These are phyloP conservation scores for Martensiomyces pterosporus DNA, from an alignment of 192 early-diverging fungal genomes.

Conservation along the genomic window DNA sequence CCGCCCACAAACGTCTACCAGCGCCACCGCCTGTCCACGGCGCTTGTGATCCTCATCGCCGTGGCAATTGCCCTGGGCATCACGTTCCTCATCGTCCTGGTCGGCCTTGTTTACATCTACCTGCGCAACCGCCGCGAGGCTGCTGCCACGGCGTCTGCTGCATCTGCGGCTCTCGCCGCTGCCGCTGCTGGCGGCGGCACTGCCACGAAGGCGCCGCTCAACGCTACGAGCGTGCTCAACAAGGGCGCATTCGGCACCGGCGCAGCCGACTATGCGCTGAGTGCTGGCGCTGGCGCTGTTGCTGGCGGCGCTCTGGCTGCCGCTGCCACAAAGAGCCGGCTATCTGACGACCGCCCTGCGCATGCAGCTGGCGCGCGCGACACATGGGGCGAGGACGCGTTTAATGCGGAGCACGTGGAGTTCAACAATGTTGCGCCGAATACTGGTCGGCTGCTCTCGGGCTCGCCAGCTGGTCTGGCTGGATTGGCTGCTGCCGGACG, in stretches of 20 bases:
- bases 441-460: slow-evolving; percentile 38
- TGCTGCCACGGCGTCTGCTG: slow-evolving; percentile 44
- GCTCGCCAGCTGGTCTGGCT: slow-evolving; percentile 25
- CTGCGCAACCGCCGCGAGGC: slow-evolving; percentile 52
- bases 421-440: slow-evolving; percentile 43
- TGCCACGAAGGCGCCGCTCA: slow-evolving; percentile 26
- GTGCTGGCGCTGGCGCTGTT: not conserved
- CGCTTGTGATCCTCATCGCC: slow-evolving; percentile 66
- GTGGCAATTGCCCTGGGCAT: slow-evolving; percentile 64
- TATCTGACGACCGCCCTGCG: slow-evolving; percentile 10
- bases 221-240: slow-evolving; percentile 5
- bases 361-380: slow-evolving; percentile 17
- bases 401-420: slow-evolving; percentile 41
- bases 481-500: slow-evolving; percentile 36
- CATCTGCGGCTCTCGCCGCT: slow-evolving; percentile 46
- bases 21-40: slow-evolving; percentile 46
- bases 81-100: slow-evolving; percentile 58
- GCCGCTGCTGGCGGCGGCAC: slow-evolving; percentile 24
- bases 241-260: not conserved
- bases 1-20: slow-evolving; percentile 48
- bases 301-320: slow-evolving; percentile 17
- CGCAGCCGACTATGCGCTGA: not conserved
- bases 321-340: slow-evolving; percentile 10
- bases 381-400: slow-evolving; percentile 25
- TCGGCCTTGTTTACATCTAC: slow-evolving; percentile 57